Conservation (phyloP, 2,329 filamentous ascomycete species). For the Botryotinia globosa region DNA sequence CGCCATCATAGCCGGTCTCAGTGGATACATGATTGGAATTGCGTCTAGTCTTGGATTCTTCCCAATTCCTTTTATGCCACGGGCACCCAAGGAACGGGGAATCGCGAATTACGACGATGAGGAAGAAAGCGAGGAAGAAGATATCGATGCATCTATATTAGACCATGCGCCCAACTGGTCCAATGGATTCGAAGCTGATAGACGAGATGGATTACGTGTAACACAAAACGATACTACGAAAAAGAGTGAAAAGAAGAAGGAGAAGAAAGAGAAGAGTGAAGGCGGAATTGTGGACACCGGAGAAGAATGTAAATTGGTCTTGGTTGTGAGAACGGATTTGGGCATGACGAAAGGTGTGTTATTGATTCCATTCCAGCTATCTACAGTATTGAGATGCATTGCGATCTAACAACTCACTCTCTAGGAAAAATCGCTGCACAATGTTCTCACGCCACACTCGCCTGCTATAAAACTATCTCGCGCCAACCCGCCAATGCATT, state of each 20-base stretch:
- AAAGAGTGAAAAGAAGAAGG: constrained; percentile 47
- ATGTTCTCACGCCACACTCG: constrained; percentile 91
- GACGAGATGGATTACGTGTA: constrained; percentile 52
- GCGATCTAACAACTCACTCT: background rate
- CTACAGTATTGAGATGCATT: background rate
- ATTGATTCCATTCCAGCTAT: constrained; percentile 18
- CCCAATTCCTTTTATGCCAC: constrained; percentile 45
- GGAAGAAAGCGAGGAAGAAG: constrained; percentile 66
- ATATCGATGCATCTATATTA: constrained; percentile 56
- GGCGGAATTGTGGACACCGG: constrained; percentile 39
- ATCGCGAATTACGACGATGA: constrained; percentile 60
- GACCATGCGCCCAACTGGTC: constrained; percentile 68
- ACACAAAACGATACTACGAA: constrained; percentile 38
- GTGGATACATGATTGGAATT: constrained; percentile 79
- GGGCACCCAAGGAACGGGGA: constrained; percentile 40
- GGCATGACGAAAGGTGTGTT: constrained; percentile 91
- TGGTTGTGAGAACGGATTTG: constrained; percentile 89
- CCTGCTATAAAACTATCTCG: constrained; percentile 86
- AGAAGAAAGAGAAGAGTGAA: constrained; percentile 37
- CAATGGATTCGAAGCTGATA: constrained; percentile 59
- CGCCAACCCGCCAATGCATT: constrained; percentile 52
- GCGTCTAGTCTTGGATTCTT: constrained; percentile 71
- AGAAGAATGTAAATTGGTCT: constrained; percentile 91
- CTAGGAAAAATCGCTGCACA: constrained; percentile 95
- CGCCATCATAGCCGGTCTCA: constrained; percentile 68